Percentiles rank a stretch among this genome's conserved stretches.
phyloP scores from a whole-genome alignment of 202 grass and related monocot genomes.

The Cymbopogon flexuosus region DNA sequence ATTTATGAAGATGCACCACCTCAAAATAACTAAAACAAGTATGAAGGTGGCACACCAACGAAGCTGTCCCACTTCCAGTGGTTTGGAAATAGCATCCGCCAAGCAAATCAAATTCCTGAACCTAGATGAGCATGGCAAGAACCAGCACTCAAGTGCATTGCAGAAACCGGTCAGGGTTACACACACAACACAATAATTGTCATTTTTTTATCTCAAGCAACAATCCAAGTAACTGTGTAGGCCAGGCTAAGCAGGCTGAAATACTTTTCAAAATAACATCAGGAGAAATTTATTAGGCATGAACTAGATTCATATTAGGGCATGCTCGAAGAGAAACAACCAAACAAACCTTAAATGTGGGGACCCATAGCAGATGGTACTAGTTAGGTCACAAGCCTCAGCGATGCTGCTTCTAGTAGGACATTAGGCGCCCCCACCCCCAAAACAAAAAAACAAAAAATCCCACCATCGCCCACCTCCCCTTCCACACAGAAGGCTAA shows the following conservation, averaged over 20 bases:
- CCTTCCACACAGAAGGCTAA: no score
- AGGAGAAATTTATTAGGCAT: not conserved
- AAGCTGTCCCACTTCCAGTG: not conserved
- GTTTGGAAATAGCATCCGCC: not conserved
- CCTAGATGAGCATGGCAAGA: not conserved
- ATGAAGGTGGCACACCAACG: not conserved
- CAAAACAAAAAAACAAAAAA: not conserved
- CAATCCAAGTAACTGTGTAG: constrained; percentile 8
- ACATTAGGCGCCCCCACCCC: not conserved
- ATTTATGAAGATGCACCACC: not conserved
- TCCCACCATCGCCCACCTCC: no score
- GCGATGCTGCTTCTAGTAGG: not conserved
- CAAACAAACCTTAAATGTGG: not conserved
- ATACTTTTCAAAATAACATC: not conserved
- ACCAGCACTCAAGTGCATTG: not conserved
- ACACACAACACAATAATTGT: not conserved
- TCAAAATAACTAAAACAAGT: constrained; percentile 8
- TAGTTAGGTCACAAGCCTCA: not conserved
- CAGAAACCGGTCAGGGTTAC: not conserved
- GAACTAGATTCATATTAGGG: not conserved
- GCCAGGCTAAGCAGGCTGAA: not conserved
- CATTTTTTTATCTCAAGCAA: not conserved
- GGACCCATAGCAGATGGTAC: not conserved
- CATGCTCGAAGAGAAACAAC: no score
- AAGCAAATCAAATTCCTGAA: not conserved